Evolutionary conservation across 2,329 filamentous ascomycete genomes (phyloP).

Genomic region (Graphium sp.): DNA sequence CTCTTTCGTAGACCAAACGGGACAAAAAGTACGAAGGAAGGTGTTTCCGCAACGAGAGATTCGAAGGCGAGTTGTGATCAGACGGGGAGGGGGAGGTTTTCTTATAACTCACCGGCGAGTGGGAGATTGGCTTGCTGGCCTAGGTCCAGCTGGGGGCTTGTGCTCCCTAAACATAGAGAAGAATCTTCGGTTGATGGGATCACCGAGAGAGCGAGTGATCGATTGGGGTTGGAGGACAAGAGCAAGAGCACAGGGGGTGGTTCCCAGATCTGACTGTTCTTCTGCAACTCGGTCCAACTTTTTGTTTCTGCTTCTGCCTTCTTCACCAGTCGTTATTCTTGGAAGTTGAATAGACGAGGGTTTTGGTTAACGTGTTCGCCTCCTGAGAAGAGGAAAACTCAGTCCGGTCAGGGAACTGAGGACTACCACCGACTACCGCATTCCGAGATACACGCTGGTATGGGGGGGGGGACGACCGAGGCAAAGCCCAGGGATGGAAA

Average conservation of each 20-base stretch:
- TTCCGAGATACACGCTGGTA: too few relatives aligned
- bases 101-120: constrained; percentile 31
- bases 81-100: too few relatives aligned
- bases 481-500: constrained; percentile 3
- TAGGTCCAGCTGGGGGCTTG: constrained; percentile 39
- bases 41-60: too few relatives aligned
- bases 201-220: too few relatives aligned
- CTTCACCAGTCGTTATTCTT: constrained; percentile 1
- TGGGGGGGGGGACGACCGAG: constrained; percentile 3
- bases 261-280: too few relatives aligned
- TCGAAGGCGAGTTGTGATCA: constrained; percentile 4
- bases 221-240: too few relatives aligned
- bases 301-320: background rate
- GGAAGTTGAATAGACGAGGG: too few relatives aligned
- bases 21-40: too few relatives aligned
- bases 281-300: too few relatives aligned
- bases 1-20: too few relatives aligned
- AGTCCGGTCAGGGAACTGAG: constrained; percentile 47
- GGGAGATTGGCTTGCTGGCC: constrained; percentile 39
- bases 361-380: too few relatives aligned
- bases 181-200: background rate
- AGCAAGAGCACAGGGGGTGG: too few relatives aligned
- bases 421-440: constrained; percentile 38
- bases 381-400: constrained; percentile 17
- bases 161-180: constrained; percentile 32